These are phyloP conservation scores for Exophiala xenobiotica DNA, from an alignment of 2,329 filamentous ascomycete genomes.

Conservation along the genomic window DNA sequence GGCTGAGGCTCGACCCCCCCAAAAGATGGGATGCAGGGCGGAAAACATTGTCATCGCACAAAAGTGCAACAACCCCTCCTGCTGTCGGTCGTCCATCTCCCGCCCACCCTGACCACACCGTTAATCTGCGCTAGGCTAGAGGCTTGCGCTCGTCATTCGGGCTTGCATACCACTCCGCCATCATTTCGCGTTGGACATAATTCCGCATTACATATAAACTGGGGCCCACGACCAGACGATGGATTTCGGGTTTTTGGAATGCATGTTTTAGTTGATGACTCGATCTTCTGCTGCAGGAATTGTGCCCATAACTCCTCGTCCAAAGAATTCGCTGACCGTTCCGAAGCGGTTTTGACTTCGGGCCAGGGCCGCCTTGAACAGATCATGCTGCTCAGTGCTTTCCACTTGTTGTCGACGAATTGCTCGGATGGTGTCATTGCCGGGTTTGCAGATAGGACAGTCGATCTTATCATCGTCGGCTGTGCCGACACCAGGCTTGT, in stretches of 20 bases:
- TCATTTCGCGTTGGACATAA: neutral
- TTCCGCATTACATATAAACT: neutral
- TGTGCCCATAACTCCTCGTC: slow-evolving; percentile 76
- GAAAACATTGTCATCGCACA: slow-evolving; percentile 1
- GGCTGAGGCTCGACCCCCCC: neutral
- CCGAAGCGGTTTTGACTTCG: slow-evolving; percentile 71
- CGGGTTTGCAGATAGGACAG: slow-evolving; percentile 79
- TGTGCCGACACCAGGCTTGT: slow-evolving; percentile 45
- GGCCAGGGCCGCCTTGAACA: slow-evolving; percentile 79
- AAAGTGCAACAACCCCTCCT: neutral
- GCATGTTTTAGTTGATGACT: neutral
- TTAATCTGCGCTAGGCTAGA: neutral
- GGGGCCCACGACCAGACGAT: neutral
- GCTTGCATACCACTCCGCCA: neutral
- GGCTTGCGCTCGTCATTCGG: neutral
- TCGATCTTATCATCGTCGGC: slow-evolving; percentile 66
- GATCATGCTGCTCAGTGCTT: slow-evolving; percentile 79
- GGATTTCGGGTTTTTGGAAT: neutral
- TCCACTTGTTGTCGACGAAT: slow-evolving; percentile 85
- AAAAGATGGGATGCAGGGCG: neutral
- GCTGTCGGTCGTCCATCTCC: neutral
- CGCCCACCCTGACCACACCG: neutral
- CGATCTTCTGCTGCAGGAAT: slow-evolving; percentile 18
- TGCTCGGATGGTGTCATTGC: slow-evolving; percentile 84
- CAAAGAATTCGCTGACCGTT: slow-evolving; percentile 94